Evolutionary conservation across 192 early-diverging fungal species (phyloP).

Genomic region (Gaertneriomyces sp.): DNA sequence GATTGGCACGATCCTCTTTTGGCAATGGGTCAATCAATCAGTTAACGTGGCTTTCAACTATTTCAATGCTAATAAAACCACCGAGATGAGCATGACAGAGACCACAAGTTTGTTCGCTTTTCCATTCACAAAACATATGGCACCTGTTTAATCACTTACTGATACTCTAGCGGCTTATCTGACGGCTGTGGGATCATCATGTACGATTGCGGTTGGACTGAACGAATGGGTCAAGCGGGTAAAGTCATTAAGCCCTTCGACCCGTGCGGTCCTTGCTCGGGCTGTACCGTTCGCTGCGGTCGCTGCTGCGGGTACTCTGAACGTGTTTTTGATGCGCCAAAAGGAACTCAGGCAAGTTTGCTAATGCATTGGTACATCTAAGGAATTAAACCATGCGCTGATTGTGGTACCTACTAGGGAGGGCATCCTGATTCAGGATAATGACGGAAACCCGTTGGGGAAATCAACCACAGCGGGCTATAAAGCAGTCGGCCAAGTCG

Average conservation of each 20-base stretch:
- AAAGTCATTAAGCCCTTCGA: constrained; percentile 28
- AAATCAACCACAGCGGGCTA: constrained; percentile 65
- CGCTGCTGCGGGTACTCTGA: constrained; percentile 74
- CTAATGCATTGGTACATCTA: not conserved
- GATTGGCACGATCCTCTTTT: constrained; percentile 55
- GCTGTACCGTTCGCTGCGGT: constrained; percentile 74
- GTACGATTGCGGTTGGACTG: constrained; percentile 69
- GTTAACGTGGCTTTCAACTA: constrained; percentile 85
- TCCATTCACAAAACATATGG: not conserved
- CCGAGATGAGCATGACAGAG: constrained; percentile 66
- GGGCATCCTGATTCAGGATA: constrained; percentile 70
- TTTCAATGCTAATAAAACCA: constrained; percentile 79
- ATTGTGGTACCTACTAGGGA: constrained; percentile 36
- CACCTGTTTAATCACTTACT: constrained; percentile 13
- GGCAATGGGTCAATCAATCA: constrained; percentile 80
- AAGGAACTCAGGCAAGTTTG: constrained; percentile 66
- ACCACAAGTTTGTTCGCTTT: constrained; percentile 54
- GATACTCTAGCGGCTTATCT: constrained; percentile 61
- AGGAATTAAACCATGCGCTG: not conserved
- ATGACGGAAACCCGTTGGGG: constrained; percentile 62
- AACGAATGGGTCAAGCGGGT: constrained; percentile 59
- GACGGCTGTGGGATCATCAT: constrained; percentile 73
- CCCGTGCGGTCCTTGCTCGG: constrained; percentile 30
- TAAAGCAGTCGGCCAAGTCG: constrained; percentile 69
- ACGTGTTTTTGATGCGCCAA: constrained; percentile 79